Conservation (phyloP, 2,329 filamentous ascomycete genomes). For the Exophiala sp. region DNA sequence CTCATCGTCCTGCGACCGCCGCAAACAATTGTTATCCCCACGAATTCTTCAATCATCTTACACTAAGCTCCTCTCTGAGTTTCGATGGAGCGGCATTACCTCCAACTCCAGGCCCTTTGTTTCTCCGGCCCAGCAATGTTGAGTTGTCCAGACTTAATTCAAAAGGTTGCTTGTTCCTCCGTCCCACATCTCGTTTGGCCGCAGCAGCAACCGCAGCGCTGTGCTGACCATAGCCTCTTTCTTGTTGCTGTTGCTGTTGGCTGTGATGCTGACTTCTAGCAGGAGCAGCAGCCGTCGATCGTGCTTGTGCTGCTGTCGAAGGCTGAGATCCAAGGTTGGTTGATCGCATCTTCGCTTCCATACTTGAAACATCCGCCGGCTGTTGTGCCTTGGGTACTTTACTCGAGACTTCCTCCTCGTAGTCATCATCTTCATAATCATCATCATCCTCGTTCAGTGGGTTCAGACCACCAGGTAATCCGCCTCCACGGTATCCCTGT, state of each 20-base stretch:
- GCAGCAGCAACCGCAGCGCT: constrained; percentile 79
- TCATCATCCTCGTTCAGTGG: constrained; percentile 63
- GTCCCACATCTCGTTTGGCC: constrained; percentile 73
- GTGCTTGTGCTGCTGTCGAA: constrained; percentile 60
- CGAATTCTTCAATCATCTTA: constrained; percentile 11
- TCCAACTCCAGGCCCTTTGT: constrained; percentile 18
- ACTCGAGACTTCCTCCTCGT: constrained; percentile 46
- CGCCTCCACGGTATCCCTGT: constrained; percentile 62
- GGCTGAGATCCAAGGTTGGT: constrained; percentile 64
- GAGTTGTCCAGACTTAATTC: constrained; percentile 90
- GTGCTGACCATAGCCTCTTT: constrained; percentile 81
- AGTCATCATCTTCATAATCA: constrained; percentile 62
- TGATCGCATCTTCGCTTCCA: constrained; percentile 85
- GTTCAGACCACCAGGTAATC: constrained; percentile 57
- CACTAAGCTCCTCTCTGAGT: constrained; percentile 28
- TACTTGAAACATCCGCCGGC: constrained; percentile 60
- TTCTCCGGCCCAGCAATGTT: constrained; percentile 73
- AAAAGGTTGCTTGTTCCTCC: constrained; percentile 74
- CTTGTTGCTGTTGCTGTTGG: constrained; percentile 42
- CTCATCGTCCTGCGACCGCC: no score
- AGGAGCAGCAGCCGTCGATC: constrained; percentile 48
- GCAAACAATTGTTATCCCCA: not conserved
- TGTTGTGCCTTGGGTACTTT: constrained; percentile 67
- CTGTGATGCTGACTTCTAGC: constrained; percentile 33
- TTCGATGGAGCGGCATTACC: constrained; percentile 21